Evolutionary conservation across 1,139 yeast species (phyloP).

Genomic region (Yamadazyma conglobata): DNA sequence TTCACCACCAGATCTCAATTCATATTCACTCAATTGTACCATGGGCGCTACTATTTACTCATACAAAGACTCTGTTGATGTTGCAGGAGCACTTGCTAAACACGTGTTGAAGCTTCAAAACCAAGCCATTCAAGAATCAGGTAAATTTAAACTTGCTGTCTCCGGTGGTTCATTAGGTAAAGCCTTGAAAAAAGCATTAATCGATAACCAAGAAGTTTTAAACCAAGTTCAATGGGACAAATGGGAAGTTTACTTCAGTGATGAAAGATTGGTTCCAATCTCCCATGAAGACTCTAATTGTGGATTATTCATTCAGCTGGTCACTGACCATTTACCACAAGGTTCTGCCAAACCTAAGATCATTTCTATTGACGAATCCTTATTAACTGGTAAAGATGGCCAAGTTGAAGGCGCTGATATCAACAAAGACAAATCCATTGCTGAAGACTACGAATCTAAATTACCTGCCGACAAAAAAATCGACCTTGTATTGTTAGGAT

Average conservation of each 20-base stretch:
- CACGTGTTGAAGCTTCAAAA: conserved; percentile 56
- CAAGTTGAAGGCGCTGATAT: conserved; percentile 32
- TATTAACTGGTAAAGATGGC: conserved; percentile 47
- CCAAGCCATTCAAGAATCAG: conserved; percentile 38
- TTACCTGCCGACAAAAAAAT: conserved; percentile 41
- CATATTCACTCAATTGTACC: neutral
- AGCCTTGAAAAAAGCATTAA: conserved; percentile 66
- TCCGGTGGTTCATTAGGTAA: conserved; percentile 90
- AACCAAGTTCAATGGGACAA: conserved; percentile 55
- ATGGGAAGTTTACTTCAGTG: conserved; percentile 71
- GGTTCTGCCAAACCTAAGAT: conserved; percentile 37
- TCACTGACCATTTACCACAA: conserved; percentile 43
- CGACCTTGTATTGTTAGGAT: conserved; percentile 64
- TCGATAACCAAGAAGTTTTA: conserved; percentile 50
- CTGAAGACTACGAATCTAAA: conserved; percentile 44
- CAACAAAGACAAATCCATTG: conserved; percentile 45
- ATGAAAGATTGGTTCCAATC: conserved; percentile 69
- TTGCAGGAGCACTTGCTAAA: conserved; percentile 56
- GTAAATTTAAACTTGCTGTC: conserved; percentile 68
- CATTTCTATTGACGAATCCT: conserved; percentile 47
- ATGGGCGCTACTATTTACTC: conserved; percentile 40
- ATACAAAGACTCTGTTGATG: conserved; percentile 50
- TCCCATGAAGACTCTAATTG: conserved; percentile 66
- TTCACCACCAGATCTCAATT: neutral
- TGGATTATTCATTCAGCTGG: conserved; percentile 57